Evolutionary conservation across 225 moss, liverwort and hornwort genomes (phyloP).

Genomic region (Bryoerythrophyllum caledonicum): DNA sequence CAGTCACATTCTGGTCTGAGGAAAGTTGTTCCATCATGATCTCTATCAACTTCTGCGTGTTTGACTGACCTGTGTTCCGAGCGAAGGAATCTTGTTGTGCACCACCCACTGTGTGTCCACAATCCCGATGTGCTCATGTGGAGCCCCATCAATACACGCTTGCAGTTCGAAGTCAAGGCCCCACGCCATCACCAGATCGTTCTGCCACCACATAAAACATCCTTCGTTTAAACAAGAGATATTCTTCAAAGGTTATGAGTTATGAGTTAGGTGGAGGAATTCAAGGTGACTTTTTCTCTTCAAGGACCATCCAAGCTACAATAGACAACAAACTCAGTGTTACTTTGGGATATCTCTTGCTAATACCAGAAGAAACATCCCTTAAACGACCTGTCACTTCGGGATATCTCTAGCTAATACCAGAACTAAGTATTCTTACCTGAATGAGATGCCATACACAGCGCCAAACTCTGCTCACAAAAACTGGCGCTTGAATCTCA

Average conservation of each 20-base stretch:
- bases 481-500: slow-evolving; percentile 70
- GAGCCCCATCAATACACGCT: slow-evolving; percentile 57
- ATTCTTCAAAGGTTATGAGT: too few relatives aligned
- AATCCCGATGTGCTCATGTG: slow-evolving; percentile 69
- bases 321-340: too few relatives aligned
- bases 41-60: background rate
- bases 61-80: slow-evolving; percentile 52
- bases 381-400: too few relatives aligned
- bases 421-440: slow-evolving; percentile 21
- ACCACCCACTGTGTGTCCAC: slow-evolving; percentile 68
- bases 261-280: too few relatives aligned
- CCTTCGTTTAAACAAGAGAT: background rate
- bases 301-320: background rate
- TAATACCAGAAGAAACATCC: too few relatives aligned
- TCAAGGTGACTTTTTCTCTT: too few relatives aligned
- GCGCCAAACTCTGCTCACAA: slow-evolving; percentile 65
- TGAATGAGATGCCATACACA: slow-evolving; percentile 76
- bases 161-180: slow-evolving; percentile 66
- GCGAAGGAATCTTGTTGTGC: slow-evolving; percentile 60
- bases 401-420: too few relatives aligned
- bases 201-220: slow-evolving; percentile 33
- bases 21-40: too few relatives aligned
- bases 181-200: slow-evolving; percentile 73
- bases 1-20: background rate
- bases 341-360: too few relatives aligned